phyloP scores from a whole-genome alignment of 768 basidiomycete genomes.

The Lactifluus pinguis region DNA sequence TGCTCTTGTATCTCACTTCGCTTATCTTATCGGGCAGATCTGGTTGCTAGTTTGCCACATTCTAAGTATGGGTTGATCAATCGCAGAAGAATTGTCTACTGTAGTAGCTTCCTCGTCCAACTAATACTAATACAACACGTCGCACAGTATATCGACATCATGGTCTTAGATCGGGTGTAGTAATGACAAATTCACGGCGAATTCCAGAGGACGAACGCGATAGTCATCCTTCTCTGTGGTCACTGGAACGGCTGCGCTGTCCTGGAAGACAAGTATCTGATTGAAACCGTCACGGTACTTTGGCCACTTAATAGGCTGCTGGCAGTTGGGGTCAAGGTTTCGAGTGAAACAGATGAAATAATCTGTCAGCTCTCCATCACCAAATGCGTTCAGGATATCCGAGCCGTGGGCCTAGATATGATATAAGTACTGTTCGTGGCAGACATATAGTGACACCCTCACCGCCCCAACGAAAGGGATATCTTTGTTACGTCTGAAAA shows the following conservation, averaged over 20 bases:
- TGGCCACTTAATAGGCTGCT: not conserved
- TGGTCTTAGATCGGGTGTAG: constrained; percentile 2
- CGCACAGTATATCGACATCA: no score
- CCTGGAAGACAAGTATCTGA: no score
- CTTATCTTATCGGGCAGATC: no score
- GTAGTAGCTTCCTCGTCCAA: no score
- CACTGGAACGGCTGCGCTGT: no score
- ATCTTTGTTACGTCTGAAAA: constrained; percentile 6
- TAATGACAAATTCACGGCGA: constrained; percentile 8
- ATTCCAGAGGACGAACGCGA: constrained; percentile 1
- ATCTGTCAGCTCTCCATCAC: not conserved
- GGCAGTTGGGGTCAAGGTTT: constrained; percentile 10
- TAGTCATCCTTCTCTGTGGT: no score
- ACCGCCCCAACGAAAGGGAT: constrained; percentile 8
- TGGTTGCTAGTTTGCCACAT: no score
- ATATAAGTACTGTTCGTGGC: not conserved
- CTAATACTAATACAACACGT: no score
- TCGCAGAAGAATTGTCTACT: no score
- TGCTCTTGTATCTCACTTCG: no score
- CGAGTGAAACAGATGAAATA: constrained; percentile 7
- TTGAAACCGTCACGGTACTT: no score
- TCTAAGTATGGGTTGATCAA: no score
- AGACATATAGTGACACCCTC: not conserved
- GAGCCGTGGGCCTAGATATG: constrained; percentile 1
- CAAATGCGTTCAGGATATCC: constrained; percentile 7